Evolutionary conservation across 2,329 filamentous ascomycete species (phyloP).

Genomic region (Talaromyces sp.): DNA sequence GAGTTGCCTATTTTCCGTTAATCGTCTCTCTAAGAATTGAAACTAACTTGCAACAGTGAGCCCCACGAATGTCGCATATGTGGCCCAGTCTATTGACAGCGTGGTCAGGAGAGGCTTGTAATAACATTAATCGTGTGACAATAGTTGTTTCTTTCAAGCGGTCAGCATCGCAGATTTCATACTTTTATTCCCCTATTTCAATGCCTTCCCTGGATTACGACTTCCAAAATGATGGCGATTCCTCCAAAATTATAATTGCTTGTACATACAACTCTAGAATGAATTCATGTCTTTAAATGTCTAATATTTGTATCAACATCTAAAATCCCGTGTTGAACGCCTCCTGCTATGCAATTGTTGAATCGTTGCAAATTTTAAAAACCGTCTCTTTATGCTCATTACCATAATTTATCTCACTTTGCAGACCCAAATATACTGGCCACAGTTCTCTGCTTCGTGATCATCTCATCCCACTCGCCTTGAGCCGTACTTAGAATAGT

Average conservation of each 20-base stretch:
- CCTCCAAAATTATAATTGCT: neutral
- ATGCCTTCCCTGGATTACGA: neutral
- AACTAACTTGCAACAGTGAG: constrained; percentile 25
- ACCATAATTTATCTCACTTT: neutral
- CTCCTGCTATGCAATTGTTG: neutral
- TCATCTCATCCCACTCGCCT: constrained; percentile 89
- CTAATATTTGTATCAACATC: neutral
- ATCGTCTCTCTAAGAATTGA: neutral
- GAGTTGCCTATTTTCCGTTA: constrained; percentile 15
- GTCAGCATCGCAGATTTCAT: neutral
- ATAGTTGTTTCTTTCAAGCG: neutral
- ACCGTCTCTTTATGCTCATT: neutral
- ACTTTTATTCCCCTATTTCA: neutral
- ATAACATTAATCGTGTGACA: neutral
- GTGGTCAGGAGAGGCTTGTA: constrained; percentile 27
- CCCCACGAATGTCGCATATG: constrained; percentile 34
- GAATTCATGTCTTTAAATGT: neutral
- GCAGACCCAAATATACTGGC: constrained; percentile 31
- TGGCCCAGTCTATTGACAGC: constrained; percentile 33
- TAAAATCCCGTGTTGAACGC: neutral
- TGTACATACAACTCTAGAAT: neutral
- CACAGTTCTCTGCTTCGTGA: constrained; percentile 58
- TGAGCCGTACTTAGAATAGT: constrained; percentile 75
- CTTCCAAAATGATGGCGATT: neutral
- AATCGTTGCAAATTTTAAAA: neutral